phyloP scores from a whole-genome alignment of 23 red algal species.

The Gracilariopsis chorda region DNA sequence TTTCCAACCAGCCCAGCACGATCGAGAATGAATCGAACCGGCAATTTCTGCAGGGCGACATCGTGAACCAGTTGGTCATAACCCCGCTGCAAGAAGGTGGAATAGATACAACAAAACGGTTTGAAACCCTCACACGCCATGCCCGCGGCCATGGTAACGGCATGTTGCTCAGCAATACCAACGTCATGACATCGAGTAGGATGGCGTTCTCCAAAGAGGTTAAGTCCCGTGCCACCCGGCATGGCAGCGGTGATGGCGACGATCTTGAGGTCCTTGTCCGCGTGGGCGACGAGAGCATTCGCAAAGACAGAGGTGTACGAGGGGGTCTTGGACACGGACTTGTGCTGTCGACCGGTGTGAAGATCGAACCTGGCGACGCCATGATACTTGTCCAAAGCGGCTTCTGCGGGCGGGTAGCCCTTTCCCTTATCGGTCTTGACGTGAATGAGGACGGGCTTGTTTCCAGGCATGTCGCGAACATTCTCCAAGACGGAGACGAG shows the following conservation, averaged over 20 bases:
- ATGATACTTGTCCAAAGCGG: conserved; percentile 97
- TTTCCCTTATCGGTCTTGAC: conserved; percentile 95
- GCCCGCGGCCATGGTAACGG: conserved; percentile 95
- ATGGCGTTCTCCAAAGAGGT: conserved; percentile 88
- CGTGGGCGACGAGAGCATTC: conserved; percentile 82
- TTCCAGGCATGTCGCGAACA: conserved; percentile 93
- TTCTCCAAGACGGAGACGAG: conserved; percentile 85
- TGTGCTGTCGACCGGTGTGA: conserved; percentile 78
- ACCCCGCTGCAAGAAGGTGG: conserved; percentile 94
- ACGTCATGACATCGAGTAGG: conserved; percentile 94
- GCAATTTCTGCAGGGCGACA: conserved; percentile 84
- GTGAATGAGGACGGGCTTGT: conserved; percentile 96
- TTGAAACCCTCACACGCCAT: conserved; percentile 93
- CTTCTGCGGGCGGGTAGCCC: conserved; percentile 94
- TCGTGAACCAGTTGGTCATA: conserved; percentile 98
- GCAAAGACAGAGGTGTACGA: conserved; percentile 93
- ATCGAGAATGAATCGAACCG: conserved; percentile 96
- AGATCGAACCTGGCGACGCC: conserved; percentile 92
- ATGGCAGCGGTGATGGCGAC: conserved; percentile 98
- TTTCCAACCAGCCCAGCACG: conserved; percentile 96
- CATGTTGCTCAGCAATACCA: conserved; percentile 98
- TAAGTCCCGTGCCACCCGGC: conserved; percentile 96
- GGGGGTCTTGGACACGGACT: conserved; percentile 65
- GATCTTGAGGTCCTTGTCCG: conserved; percentile 88
- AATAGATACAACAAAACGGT: conserved; percentile 98